These are phyloP conservation scores for Glycine latifolia DNA, from an alignment of 306 rosid species.

Conservation along the genomic window DNA sequence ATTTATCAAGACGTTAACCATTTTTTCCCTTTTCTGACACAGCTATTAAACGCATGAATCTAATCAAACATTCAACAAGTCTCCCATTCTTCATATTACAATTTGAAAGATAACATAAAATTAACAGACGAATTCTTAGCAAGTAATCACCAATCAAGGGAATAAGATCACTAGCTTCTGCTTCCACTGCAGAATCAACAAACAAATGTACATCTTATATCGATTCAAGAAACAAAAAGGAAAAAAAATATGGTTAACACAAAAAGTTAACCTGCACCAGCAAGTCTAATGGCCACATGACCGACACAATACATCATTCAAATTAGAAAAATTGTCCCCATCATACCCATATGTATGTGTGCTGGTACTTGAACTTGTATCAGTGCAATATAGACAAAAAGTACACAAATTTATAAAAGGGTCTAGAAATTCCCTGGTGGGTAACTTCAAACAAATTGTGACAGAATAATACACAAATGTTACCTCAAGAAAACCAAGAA, in stretches of 20 bases:
- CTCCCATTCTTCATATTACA: background rate
- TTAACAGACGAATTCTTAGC: constrained; percentile 1
- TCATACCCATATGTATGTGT: background rate
- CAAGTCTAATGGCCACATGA: background rate
- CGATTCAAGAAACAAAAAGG: background rate
- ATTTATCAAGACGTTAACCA: constrained; percentile 16
- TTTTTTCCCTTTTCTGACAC: constrained; percentile 1
- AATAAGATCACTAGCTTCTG: background rate
- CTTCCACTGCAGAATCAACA: background rate
- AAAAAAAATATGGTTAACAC: background rate
- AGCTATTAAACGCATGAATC: background rate
- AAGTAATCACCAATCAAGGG: constrained; percentile 28
- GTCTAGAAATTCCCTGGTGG: constrained; percentile 17
- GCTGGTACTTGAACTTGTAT: background rate
- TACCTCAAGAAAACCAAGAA: constrained; percentile 94
- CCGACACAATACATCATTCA: constrained; percentile 9
- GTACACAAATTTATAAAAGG: constrained; percentile 5
- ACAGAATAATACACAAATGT: constrained; percentile 8
- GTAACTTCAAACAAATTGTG: constrained; percentile 22
- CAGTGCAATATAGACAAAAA: constrained; percentile 21
- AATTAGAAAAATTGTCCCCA: background rate
- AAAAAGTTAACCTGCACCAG: background rate
- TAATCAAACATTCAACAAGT: background rate
- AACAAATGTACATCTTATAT: background rate
- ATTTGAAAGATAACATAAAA: background rate